Evolutionary conservation across 177 flowering plant genomes (phyloP), one percentile per base, ranked within the genome.

Genomic region (Vitis hybrid): DNA sequence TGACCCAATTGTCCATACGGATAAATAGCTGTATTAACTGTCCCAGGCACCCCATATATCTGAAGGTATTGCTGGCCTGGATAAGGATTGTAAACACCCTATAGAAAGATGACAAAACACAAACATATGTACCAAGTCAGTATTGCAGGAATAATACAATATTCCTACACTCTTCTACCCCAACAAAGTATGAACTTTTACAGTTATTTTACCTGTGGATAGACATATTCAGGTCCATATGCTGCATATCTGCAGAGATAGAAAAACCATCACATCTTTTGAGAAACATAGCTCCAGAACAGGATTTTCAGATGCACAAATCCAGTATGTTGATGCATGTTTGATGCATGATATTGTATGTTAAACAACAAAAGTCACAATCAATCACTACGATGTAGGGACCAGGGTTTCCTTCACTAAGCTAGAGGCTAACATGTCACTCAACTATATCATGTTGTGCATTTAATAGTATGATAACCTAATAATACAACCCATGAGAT

Each of bases 41-140:
- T 53, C 59, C 96, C 94, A 31, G 98, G 95, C 12, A 86, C 85
- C 55, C 97, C 97, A 78, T 92, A 91, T 69, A 95, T 72, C 72
- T 85, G 98, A 88, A 89, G 86, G 83, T 89, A 92, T 60, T 91
- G 98, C 81, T 95, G 98, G 72, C 89, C 88, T 71, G 78, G 61
- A 70, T 91, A 92, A 70, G 98, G 97, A 71, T 79, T 90, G 86
- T 91, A 91, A 66, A 84, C 78, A 76, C 92, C 90, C 97, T 92
- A 75, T 61, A 72, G 57, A 57, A 68, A 68, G 19, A 75, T 22
- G 28, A 51, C 24, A 78, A 60, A 17, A 74, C n/a, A 71, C 4
- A 54, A 77, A 1, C 65, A n/a, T 33, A 19, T 6, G 60, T 0
- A 71, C 33, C 58, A 58, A 55, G 52, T 17, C 64, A 62, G 47